Evolutionary conservation across 2,329 filamentous ascomycete genomes (phyloP).

Genomic region (Clarireedia monteithiana): DNA sequence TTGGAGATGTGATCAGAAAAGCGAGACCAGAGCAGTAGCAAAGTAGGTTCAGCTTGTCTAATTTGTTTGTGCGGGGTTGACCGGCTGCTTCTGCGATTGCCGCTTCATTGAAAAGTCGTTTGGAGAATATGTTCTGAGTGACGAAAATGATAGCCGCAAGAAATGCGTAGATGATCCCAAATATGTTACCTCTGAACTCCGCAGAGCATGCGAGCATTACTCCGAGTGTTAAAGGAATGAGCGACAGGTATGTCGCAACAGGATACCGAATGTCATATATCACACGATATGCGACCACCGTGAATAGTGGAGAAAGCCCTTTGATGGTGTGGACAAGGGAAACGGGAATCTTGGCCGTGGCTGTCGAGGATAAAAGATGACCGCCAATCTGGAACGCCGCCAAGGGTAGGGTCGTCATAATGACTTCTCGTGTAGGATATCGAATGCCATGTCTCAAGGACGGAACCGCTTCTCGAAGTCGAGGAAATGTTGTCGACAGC

Average conservation of each 20-base stretch:
- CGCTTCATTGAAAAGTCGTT: slow-evolving; percentile 93
- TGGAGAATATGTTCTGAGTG: slow-evolving; percentile 97
- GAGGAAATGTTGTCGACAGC: slow-evolving; percentile 65
- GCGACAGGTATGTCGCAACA: slow-evolving; percentile 74
- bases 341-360: slow-evolving; percentile 89
- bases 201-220: slow-evolving; percentile 95
- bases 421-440: slow-evolving; percentile 69
- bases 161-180: slow-evolving; percentile 85
- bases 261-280: slow-evolving; percentile 87
- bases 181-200: slow-evolving; percentile 78
- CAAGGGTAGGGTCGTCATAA: slow-evolving; percentile 81
- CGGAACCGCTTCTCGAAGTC: slow-evolving; percentile 62
- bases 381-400: slow-evolving; percentile 90
- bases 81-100: slow-evolving; percentile 75
- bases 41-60: slow-evolving; percentile 93
- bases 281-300: slow-evolving; percentile 84
- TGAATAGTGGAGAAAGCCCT: slow-evolving; percentile 90
- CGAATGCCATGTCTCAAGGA: slow-evolving; percentile 80
- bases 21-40: slow-evolving; percentile 96
- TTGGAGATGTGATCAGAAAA: slow-evolving; percentile 77
- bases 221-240: slow-evolving; percentile 86
- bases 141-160: slow-evolving; percentile 91
- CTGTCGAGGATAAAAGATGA: slow-evolving; percentile 88
- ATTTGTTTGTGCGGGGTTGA: slow-evolving; percentile 59
- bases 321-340: slow-evolving; percentile 98